phyloP scores from a whole-genome alignment of 2,329 filamentous ascomycete genomes.

The Penicillium brasilianum region DNA sequence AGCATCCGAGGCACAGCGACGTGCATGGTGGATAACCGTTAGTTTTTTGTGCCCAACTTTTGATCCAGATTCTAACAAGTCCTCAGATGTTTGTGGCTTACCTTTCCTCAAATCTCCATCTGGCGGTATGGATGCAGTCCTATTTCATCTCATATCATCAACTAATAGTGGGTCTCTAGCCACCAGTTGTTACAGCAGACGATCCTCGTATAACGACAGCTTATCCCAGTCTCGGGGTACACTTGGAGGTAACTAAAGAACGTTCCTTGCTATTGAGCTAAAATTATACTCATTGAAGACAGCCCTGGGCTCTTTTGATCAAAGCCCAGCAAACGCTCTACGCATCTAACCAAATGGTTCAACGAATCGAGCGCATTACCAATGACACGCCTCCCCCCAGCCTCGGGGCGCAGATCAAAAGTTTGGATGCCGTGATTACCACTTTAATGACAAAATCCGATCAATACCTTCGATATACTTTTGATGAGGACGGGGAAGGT shows the following conservation, averaged over 20 bases:
- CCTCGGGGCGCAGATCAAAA: conserved; percentile 17
- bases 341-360: conserved; percentile 18
- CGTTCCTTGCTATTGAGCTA: background rate
- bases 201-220: conserved; percentile 34
- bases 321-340: conserved; percentile 28
- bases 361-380: conserved; percentile 20
- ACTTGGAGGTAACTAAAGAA: conserved; percentile 24
- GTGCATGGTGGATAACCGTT: conserved; percentile 37
- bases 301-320: conserved; percentile 33
- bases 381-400: conserved; percentile 8
- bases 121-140: conserved; percentile 17
- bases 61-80: conserved; percentile 7
- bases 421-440: conserved; percentile 20
- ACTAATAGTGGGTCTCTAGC: conserved; percentile 13
- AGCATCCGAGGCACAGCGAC: conserved; percentile 29
- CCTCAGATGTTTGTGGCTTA: conserved; percentile 28
- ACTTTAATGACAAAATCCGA: conserved; percentile 23
- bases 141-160: background rate
- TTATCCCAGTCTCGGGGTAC: conserved; percentile 27
- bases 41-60: conserved; percentile 1
- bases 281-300: background rate
- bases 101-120: conserved; percentile 27
- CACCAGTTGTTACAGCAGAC: conserved; percentile 26
- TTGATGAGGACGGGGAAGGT: conserved; percentile 25
- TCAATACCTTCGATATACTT: conserved; percentile 17